These are phyloP conservation scores for Backusella morwellensis DNA, from an alignment of 192 early-diverging fungal genomes.

Conservation along the genomic window DNA sequence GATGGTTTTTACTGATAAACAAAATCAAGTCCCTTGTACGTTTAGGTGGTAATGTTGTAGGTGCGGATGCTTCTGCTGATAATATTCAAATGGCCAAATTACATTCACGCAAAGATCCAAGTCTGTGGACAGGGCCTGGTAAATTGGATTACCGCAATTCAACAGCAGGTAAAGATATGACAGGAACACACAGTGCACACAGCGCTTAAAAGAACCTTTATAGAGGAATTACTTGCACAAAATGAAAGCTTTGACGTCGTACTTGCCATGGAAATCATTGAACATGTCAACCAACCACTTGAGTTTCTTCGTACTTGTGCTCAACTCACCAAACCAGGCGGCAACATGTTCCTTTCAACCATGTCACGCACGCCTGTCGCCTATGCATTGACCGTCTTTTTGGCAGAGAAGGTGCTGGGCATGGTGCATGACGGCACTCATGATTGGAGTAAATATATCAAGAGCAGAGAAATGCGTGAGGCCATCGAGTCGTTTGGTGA, in stretches of 20 bases:
- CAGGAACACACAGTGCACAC: background rate
- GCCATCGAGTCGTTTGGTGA: slow-evolving; percentile 45
- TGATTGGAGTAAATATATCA: slow-evolving; percentile 80
- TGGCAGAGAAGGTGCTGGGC: slow-evolving; percentile 78
- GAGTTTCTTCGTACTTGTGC: slow-evolving; percentile 69
- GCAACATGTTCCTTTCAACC: slow-evolving; percentile 80
- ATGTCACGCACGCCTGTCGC: slow-evolving; percentile 84
- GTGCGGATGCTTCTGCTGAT: slow-evolving; percentile 83
- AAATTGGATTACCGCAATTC: slow-evolving; percentile 61
- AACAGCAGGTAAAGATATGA: slow-evolving; percentile 53
- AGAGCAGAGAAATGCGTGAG: slow-evolving; percentile 65
- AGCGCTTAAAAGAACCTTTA: background rate
- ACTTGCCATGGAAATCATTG: slow-evolving; percentile 86
- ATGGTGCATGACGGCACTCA: slow-evolving; percentile 87
- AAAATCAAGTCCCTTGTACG: slow-evolving; percentile 63
- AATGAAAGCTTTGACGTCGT: slow-evolving; percentile 74
- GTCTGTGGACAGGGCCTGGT: slow-evolving; percentile 47
- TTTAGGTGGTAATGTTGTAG: slow-evolving; percentile 69
- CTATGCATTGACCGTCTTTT: slow-evolving; percentile 72
- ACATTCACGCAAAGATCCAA: slow-evolving; percentile 71
- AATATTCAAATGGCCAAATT: slow-evolving; percentile 77
- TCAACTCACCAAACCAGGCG: slow-evolving; percentile 58
- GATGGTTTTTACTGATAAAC: background rate
- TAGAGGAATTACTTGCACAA: slow-evolving; percentile 60
- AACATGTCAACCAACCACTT: slow-evolving; percentile 80